A percentile compares a stretch with the other conserved stretches of the same genome.
These are phyloP conservation scores for Leucoagaricus sp. DNA, from an alignment of 1,284 basidiomycete genomes.

Conservation along the genomic window DNA sequence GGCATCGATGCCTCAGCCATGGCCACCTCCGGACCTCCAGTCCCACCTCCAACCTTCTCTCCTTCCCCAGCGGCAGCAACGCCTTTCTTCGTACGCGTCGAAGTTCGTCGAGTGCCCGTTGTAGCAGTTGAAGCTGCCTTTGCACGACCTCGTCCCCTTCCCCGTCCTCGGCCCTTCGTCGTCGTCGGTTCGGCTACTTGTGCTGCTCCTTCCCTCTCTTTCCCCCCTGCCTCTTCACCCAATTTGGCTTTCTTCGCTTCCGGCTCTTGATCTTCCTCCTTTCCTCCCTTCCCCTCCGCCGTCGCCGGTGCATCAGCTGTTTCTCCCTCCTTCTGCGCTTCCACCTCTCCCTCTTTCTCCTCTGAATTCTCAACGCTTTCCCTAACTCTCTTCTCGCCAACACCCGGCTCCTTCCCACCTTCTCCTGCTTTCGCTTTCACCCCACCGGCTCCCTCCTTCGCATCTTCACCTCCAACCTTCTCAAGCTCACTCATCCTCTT, in stretches of 20 bases:
- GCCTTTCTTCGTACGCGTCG: conserved; percentile 2
- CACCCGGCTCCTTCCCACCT: conserved; percentile 4
- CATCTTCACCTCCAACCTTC: neutral
- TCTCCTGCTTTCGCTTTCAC: too few species aligned
- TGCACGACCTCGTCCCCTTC: conserved; percentile 9
- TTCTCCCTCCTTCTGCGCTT: neutral
- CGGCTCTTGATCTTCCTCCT: neutral
- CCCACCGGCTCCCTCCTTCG: neutral
- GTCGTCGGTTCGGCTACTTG: neutral
- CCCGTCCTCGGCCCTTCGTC: neutral
- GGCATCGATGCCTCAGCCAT: neutral
- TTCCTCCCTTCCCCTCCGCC: neutral
- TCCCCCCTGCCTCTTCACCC: neutral
- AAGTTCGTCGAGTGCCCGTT: neutral
- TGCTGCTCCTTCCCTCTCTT: neutral
- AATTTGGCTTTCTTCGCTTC: neutral
- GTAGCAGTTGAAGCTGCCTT: neutral
- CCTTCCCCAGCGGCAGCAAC: conserved; percentile 8
- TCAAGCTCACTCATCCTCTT: conserved; percentile 20
- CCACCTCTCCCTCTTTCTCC: neutral
- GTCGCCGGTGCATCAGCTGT: neutral
- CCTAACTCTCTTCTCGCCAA: conserved; percentile 17
- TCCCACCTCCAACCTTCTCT: neutral
- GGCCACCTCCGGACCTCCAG: neutral
- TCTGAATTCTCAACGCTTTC: too few species aligned